Conservation (phyloP, 78 protist species). For the Neovahlkampfia damariscottae region DNA sequence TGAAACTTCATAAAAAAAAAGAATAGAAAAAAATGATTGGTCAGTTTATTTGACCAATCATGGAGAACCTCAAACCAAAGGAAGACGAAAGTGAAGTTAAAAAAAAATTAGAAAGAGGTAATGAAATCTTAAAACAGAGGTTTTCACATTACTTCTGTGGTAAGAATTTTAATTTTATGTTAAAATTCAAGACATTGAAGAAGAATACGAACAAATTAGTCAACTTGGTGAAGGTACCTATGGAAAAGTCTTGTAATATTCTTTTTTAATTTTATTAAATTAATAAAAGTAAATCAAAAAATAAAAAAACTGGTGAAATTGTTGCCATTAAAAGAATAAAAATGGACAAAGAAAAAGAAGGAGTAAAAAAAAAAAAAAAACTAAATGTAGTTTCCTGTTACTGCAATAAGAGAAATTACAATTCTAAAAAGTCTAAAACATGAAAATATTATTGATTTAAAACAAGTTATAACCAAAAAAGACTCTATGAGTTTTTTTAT, state of each 20-base stretch:
- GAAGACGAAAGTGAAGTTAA: too few species aligned
- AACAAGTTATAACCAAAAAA: constrained; percentile 39
- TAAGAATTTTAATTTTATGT: neutral
- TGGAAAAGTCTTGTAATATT: constrained; percentile 73
- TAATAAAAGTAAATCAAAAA: constrained; percentile 14
- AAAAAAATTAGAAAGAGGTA: too few species aligned
- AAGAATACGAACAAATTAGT: constrained; percentile 34
- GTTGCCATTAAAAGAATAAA: constrained; percentile 28
- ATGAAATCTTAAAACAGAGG: neutral
- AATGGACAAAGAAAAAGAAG: constrained; percentile 79
- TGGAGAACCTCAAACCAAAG: too few species aligned
- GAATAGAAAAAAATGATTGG: too few species aligned
- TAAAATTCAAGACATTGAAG: constrained; percentile 25
- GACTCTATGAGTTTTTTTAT: constrained; percentile 48
- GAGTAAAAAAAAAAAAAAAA: constrained; percentile 56
- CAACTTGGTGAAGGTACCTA: constrained; percentile 64
- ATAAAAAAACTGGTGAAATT: constrained; percentile 2
- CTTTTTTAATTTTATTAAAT: too few species aligned
- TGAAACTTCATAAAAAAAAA: too few species aligned
- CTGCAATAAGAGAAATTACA: constrained; percentile 58
- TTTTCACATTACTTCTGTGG: neutral
- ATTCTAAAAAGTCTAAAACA: constrained; percentile 40
- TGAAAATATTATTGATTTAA: constrained; percentile 33
- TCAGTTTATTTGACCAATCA: too few species aligned
- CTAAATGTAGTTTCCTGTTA: constrained; percentile 67